Conservation (phyloP, 495 filamentous ascomycete species). For the Penicillium egyptiacum region DNA sequence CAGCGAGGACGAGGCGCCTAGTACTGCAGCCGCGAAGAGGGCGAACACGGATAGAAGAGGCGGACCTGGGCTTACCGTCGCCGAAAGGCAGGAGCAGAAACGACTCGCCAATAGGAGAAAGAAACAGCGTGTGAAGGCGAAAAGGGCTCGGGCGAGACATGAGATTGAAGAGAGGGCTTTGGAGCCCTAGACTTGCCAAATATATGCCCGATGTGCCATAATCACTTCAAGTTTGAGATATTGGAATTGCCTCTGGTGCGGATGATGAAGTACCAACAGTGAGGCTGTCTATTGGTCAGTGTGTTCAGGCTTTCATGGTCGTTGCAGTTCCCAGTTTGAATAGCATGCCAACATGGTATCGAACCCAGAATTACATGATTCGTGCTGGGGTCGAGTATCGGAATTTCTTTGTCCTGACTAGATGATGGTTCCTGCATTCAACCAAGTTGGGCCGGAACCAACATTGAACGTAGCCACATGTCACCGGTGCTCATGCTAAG, state of each 20-base stretch:
- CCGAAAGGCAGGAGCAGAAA: background rate
- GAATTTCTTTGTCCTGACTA: background rate
- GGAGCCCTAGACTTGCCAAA: background rate
- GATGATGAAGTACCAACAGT: background rate
- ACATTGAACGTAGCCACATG: no score
- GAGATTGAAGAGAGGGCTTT: background rate
- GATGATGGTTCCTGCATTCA: no score
- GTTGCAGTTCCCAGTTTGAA: background rate
- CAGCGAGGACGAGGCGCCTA: background rate
- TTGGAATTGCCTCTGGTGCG: background rate
- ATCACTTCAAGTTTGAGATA: background rate
- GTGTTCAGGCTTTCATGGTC: background rate
- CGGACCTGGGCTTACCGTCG: background rate
- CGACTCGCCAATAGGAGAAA: background rate
- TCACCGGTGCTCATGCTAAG: no score
- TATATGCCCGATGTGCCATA: background rate
- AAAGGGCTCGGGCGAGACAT: background rate
- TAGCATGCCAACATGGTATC: background rate
- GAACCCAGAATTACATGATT: background rate
- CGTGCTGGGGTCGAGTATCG: background rate
- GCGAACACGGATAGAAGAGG: background rate
- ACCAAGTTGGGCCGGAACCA: no score
- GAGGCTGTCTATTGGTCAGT: background rate
- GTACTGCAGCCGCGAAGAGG: background rate
- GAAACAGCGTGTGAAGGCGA: background rate